Base-by-base conservation (phyloP, 441 rosid species). In the Manihot esculenta region DNA sequence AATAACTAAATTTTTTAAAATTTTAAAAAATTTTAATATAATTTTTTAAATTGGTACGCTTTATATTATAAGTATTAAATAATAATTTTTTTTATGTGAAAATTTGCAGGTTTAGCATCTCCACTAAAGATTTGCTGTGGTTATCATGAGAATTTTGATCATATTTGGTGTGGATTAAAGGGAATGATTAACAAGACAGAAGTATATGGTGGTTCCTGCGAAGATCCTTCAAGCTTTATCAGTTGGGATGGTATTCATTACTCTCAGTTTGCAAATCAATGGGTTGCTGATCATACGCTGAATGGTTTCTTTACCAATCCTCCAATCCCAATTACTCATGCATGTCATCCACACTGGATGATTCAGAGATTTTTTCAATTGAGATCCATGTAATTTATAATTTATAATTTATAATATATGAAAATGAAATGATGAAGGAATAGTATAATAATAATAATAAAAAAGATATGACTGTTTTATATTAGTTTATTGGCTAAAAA, bases 241-340 rank as follows among this genome's bases (percentile, higher is more conserved):
- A 90, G 89, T 76, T 92, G 96, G 97, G 99, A 92, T 38, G 98
- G 98, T 54, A 93, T 90, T 50, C 99, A 94, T 73, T 87, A 89
- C 72, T 62, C 99, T 0, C 84, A 94, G 83, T 90, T 87, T 70
- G 96, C 97, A 55, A 92, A 82, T 78, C 84, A 75, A 45, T 87
- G 94, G 83, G 90, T 90, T 55, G 85, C 94, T 30, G 77, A 82
- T 71, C 94, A 84, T 64, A 87, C 89, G 5, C 88, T 82, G 62
- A 69, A 79, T 1, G 96, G 97, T 51, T 74, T 88, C 3, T 77
- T 92, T 64, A 73, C 93, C 6, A 93, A 94, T 50, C 98, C 96
- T 3, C 86, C 85, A 2, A 75, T 80, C 72, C 90, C 90, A 33
- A 67, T 89, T 60, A 75, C 78, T 26, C 86, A 72, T 66, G 96